Evolutionary conservation across 805 yeast genomes (phyloP).

Genomic region (Metschnikowia lachancei): DNA sequence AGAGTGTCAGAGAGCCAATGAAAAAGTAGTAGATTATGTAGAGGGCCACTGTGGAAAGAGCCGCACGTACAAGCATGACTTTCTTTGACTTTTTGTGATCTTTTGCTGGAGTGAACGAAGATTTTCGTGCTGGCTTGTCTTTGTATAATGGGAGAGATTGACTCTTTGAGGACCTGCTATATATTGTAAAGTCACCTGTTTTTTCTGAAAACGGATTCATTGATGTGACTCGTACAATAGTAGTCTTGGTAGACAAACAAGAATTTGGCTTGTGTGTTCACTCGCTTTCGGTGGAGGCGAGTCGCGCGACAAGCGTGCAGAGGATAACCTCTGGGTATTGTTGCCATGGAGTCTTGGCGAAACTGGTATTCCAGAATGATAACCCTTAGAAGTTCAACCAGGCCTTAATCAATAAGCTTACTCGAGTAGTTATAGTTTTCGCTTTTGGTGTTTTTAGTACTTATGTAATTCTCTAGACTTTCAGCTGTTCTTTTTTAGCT

Average conservation of each 20-base stretch:
- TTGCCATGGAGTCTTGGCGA: too few relatives aligned
- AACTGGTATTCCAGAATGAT: too few relatives aligned
- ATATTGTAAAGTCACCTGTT: slow-evolving; percentile 11
- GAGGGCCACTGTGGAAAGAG: slow-evolving; percentile 13
- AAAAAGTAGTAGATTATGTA: slow-evolving; percentile 14
- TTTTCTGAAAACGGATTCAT: slow-evolving; percentile 17
- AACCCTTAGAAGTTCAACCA: too few relatives aligned
- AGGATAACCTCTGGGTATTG: too few relatives aligned
- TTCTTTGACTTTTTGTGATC: slow-evolving; percentile 9
- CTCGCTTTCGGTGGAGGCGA: not conserved
- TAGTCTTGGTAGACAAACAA: not conserved
- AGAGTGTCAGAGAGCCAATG: slow-evolving; percentile 2
- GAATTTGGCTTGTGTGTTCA: not conserved
- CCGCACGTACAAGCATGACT: slow-evolving; percentile 17
- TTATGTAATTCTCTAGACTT: too few relatives aligned
- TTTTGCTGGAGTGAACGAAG: slow-evolving; percentile 11
- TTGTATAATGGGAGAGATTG: slow-evolving; percentile 20
- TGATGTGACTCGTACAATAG: slow-evolving; percentile 3
- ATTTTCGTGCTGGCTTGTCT: slow-evolving; percentile 18
- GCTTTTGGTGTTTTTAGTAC: too few relatives aligned
- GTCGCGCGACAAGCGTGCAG: not conserved
- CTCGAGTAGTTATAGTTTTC: too few relatives aligned
- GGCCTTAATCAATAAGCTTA: too few relatives aligned
- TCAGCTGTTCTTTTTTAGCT: too few relatives aligned
- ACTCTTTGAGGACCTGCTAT: slow-evolving; percentile 12